These are phyloP conservation scores for Globisporangium polare DNA, from an alignment of 352 stramenopile genomes.

Conservation along the genomic window DNA sequence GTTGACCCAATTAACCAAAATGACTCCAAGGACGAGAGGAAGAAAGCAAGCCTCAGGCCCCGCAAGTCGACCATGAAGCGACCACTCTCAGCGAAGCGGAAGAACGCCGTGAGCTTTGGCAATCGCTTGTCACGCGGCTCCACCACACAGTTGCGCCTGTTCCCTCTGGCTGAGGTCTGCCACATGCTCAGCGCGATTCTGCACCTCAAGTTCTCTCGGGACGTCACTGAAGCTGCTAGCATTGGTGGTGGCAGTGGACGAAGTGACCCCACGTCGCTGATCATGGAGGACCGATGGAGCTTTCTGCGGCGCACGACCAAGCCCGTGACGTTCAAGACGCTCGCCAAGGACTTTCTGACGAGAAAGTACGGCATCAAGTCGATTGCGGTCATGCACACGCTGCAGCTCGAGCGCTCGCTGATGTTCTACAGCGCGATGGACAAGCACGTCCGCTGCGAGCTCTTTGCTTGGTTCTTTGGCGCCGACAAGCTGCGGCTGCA, in stretches of 20 bases:
- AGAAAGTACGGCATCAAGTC: constrained; percentile 77
- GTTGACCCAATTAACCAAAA: neutral
- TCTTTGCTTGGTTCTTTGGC: constrained; percentile 69
- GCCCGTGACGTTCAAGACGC: constrained; percentile 42
- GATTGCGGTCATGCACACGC: constrained; percentile 60
- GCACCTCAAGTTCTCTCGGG: constrained; percentile 58
- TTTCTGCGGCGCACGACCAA: constrained; percentile 26
- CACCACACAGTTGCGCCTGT: constrained; percentile 31
- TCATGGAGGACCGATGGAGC: constrained; percentile 29
- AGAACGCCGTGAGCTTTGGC: constrained; percentile 47
- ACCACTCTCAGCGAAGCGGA: constrained; percentile 28
- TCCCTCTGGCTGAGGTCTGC: constrained; percentile 54
- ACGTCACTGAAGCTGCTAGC: constrained; percentile 23
- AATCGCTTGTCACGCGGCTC: constrained; percentile 31
- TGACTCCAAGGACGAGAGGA: neutral
- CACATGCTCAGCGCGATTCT: constrained; percentile 56
- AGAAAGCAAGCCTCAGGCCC: constrained; percentile 22
- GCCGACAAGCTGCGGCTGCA: constrained; percentile 33
- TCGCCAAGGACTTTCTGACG: constrained; percentile 55
- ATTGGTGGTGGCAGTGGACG: neutral
- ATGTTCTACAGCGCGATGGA: constrained; percentile 41
- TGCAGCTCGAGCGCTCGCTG: constrained; percentile 70
- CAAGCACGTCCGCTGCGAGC: constrained; percentile 48
- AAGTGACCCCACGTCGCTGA: constrained; percentile 15
- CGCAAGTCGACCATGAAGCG: constrained; percentile 27